Evolutionary conservation across 805 yeast species (phyloP), one percentile per base, ranked within the genome.

Genomic region (Schwanniomyces yamadae): DNA sequence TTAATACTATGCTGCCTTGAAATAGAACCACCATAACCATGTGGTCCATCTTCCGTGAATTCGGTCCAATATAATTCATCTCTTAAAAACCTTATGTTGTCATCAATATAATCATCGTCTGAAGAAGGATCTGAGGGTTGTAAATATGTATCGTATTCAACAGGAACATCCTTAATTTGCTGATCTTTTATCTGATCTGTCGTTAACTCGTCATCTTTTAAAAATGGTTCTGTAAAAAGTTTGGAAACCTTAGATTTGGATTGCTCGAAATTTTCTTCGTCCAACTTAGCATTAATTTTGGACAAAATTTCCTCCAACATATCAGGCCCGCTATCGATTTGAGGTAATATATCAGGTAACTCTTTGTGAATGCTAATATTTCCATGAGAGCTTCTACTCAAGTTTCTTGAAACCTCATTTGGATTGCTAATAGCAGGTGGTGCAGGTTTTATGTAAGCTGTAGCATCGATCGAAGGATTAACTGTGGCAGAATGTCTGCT

Each of bases 151-250:
- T 30, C 35, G 28, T 44, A 38, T 13, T 41, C 48, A 6, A 24
- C 36, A 10, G 36, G 35, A 10, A 40, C 39, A 33, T 67, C 72
- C 28, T 55, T 60, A 13, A 50, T 38, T 40, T 63, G 62, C 38
- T 61, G 71, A 41, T 67, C 71, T 23, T 52, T 56, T 34, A 67
- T 68, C 40, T 67, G 73, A 22, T 57, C 72, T 22, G 45, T 48
- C 1, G 71, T 61, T 39, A 68, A 55, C 37, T 68, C 73, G 36
- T 67, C 73, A 46, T 68, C 73, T 34, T 52, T 57, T 31, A 67
- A 54, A 40, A 68, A 64, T 23, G 55, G 54, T 22, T 52, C 58
- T 20, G 35, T 42, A 1, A 45, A 31, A 7, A 31, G 20, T 8
- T 24, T 37, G 5, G 19, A 19, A 10, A 15, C 21, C 21, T 24